Percentiles rank a stretch among this genome's conserved stretches.
phyloP scores from a whole-genome alignment of 2,329 filamentous ascomycete genomes.

The Phyllosticta citrichinensis region DNA sequence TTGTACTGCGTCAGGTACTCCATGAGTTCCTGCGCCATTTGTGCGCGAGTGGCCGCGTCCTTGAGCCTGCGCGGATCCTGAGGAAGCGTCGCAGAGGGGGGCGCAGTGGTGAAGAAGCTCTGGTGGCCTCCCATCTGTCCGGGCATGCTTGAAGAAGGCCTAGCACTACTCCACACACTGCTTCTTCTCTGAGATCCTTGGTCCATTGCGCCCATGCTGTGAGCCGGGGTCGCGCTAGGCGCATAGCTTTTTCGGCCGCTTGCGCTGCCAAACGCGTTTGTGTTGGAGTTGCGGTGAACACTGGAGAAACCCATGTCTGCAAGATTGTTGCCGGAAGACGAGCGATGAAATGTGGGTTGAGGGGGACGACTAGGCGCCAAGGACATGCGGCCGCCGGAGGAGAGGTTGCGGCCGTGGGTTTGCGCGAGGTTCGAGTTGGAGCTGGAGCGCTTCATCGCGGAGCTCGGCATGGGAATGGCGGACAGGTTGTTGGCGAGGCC shows the following conservation, averaged over 20 bases:
- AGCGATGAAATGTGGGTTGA: conserved; percentile 78
- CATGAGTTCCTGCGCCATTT: conserved; percentile 78
- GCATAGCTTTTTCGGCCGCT: conserved; percentile 61
- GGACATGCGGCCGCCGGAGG: conserved; percentile 75
- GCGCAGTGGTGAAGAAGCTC: conserved; percentile 88
- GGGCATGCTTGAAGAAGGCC: conserved; percentile 50
- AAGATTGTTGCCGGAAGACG: conserved; percentile 72
- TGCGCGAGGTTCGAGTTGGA: conserved; percentile 54
- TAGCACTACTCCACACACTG: conserved; percentile 49
- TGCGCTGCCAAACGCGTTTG: conserved; percentile 47
- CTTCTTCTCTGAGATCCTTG: conserved; percentile 59
- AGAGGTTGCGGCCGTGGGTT: conserved; percentile 63
- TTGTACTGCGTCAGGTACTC: conserved; percentile 91
- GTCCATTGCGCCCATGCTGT: conserved; percentile 34
- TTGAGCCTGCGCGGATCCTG: conserved; percentile 78
- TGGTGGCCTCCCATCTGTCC: conserved; percentile 63
- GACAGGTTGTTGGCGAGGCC: conserved; percentile 68
- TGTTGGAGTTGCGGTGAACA: conserved; percentile 73
- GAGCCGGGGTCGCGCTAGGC: conserved; percentile 41
- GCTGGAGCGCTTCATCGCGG: conserved; percentile 86
- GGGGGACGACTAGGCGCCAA: conserved; percentile 69
- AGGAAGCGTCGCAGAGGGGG: conserved; percentile 70
- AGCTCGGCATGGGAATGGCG: conserved; percentile 79
- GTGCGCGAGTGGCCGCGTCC: conserved; percentile 67
- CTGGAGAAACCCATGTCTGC: conserved; percentile 73